These are phyloP conservation scores for Boletus fagicola DNA, from an alignment of 768 basidiomycete species.

Conservation along the genomic window DNA sequence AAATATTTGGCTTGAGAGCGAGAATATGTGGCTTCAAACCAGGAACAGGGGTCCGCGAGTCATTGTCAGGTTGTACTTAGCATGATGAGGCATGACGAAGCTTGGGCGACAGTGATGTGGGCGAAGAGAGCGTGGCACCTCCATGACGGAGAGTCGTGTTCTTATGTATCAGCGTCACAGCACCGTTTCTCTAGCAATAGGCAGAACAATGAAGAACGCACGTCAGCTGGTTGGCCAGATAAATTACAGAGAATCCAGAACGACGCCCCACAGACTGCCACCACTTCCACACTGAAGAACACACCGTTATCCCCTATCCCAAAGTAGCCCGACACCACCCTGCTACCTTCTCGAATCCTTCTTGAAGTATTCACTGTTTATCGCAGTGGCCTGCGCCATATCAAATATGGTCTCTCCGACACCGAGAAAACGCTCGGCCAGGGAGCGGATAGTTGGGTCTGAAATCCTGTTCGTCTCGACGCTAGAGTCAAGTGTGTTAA, in stretches of 20 bases:
- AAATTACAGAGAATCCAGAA: slow-evolving; percentile 30
- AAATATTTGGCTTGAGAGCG: not conserved
- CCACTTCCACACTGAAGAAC: slow-evolving; percentile 11
- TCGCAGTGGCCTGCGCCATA: slow-evolving; percentile 77
- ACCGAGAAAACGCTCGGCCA: slow-evolving; percentile 80
- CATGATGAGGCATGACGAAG: not conserved
- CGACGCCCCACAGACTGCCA: slow-evolving; percentile 9
- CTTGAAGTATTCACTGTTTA: slow-evolving; percentile 83
- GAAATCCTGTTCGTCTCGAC: slow-evolving; percentile 66
- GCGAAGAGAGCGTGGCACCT: slow-evolving; percentile 5
- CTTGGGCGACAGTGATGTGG: not conserved
- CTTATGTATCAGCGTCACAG: slow-evolving; percentile 3
- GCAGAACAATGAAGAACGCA: slow-evolving; percentile 24
- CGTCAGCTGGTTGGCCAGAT: slow-evolving; percentile 22
- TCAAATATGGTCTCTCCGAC: slow-evolving; percentile 90
- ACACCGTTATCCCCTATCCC: slow-evolving; percentile 1
- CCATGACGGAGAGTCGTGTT: slow-evolving; percentile 11
- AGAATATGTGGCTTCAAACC: not conserved
- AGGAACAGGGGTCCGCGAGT: not conserved
- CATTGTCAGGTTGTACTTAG: not conserved
- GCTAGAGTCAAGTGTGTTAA: slow-evolving; percentile 38
- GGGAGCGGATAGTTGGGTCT: slow-evolving; percentile 71
- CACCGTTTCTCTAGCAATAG: slow-evolving; percentile 9
- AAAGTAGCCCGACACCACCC: not conserved
- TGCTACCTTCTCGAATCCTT: slow-evolving; percentile 42